Evolutionary conservation across 2,329 filamentous ascomycete species (phyloP).

Genomic region (Shiraia sp.): DNA sequence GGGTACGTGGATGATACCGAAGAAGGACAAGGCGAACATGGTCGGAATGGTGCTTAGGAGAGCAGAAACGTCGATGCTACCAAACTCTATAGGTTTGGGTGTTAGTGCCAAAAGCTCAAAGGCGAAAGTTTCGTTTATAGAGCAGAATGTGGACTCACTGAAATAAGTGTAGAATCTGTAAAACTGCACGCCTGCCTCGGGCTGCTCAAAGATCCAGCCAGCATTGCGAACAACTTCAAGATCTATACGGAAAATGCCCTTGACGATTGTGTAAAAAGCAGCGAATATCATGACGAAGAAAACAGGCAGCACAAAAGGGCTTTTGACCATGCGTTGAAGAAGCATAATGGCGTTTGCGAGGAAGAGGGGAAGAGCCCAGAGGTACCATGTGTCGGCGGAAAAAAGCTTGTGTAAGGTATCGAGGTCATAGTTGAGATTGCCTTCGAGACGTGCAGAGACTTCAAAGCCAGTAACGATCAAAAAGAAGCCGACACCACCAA

Average conservation of each 20-base stretch:
- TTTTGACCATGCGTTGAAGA: constrained; percentile 74
- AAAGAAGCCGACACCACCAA: constrained; percentile 96
- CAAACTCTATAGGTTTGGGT: constrained; percentile 67
- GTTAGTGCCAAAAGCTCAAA: too few species aligned
- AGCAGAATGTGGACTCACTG: too few species aligned
- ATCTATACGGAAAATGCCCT: constrained; percentile 68
- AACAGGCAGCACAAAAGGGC: constrained; percentile 81
- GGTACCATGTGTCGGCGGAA: constrained; percentile 70
- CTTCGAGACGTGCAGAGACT: constrained; percentile 85
- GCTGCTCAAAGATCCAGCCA: constrained; percentile 92
- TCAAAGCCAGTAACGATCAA: constrained; percentile 89
- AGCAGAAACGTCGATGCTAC: constrained; percentile 79
- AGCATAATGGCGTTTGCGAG: constrained; percentile 77
- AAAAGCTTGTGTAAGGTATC: constrained; percentile 76
- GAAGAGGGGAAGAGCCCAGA: constrained; percentile 81
- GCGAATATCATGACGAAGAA: constrained; percentile 82
- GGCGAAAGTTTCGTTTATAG: too few species aligned
- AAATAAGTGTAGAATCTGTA: constrained; percentile 98
- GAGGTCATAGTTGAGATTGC: constrained; percentile 79
- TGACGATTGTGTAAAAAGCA: constrained; percentile 77
- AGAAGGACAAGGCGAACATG: constrained; percentile 97
- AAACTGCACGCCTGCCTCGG: constrained; percentile 84
- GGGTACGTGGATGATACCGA: constrained; percentile 93
- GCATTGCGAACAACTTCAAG: constrained; percentile 67
- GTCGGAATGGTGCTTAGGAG: constrained; percentile 84